Base-by-base conservation (phyloP, 306 rosid species). In the Bauhinia variegata region DNA sequence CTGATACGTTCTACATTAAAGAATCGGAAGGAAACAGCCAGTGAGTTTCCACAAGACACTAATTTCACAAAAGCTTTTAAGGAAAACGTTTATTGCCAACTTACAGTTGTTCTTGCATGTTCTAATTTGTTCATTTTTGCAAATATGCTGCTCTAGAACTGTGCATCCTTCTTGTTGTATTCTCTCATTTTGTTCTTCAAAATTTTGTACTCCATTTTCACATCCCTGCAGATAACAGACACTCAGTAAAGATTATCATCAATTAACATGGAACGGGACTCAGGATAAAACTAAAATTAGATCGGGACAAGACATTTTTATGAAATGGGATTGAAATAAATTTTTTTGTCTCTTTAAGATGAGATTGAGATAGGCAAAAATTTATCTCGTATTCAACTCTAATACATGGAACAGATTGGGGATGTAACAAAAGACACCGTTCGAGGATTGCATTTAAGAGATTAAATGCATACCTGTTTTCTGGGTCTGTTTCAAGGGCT, bases 401-500 rank as follows among this genome's bases (percentile, higher is more conserved):
- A n/a, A n/a, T n/a, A n/a, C 28, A 23, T 23, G 28, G 28, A 23
- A 23, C 28, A 23, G 2, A 23, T 23, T 23, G 28, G 2, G 28
- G 28, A 23, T 23, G 2, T 23, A 23, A 47, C 4, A 19, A 28
- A 48, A 54, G 4, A 4, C 37, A 13, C 41, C 23, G 38, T 5
- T 33, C 48, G 1, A 49, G 14, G 75, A 41, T 51, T 28, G 60
- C 7, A 37, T 12, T 6, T 10, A 6, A 49, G 36, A 19, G 36
- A 19, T 33, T 47, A 34, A 16, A 3, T 28, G 39, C 47, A 64
- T 70, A 80, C 98, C 89, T 88, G 67, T 90, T 95, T 50, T 80
- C 79, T 6, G 97, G 96, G 65, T 95, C 99, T 39, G 90, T 82
- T 63, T 95, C 96, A 13, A 95, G 96, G 64, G 99, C 99, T 71